Percentiles rank a stretch among this genome's conserved stretches.
These are phyloP conservation scores for Scorias spongiosa DNA, from an alignment of 2,329 filamentous ascomycete species.

Conservation along the genomic window DNA sequence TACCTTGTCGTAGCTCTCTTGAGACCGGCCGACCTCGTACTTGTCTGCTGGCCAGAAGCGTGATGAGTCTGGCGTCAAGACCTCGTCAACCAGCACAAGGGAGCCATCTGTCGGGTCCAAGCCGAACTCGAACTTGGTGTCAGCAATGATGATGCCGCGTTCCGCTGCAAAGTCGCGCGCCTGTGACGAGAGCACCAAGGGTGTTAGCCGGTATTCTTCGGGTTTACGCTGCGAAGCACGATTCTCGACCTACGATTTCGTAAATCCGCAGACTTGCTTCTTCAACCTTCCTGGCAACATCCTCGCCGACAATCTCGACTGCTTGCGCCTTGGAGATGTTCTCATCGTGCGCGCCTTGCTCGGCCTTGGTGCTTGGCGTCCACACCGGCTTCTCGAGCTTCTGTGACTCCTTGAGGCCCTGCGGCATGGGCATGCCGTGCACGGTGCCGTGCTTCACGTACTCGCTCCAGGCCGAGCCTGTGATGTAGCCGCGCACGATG, in stretches of 20 bases:
- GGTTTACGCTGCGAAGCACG: no score
- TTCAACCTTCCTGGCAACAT: slow-evolving; percentile 50
- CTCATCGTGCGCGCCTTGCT: slow-evolving; percentile 63
- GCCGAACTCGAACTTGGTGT: slow-evolving; percentile 67
- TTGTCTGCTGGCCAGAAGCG: slow-evolving; percentile 70
- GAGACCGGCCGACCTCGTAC: slow-evolving; percentile 58
- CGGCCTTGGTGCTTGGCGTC: slow-evolving; percentile 76
- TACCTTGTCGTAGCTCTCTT: slow-evolving; percentile 72
- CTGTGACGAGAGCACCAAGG: slow-evolving; percentile 4
- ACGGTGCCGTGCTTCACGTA: slow-evolving; percentile 61
- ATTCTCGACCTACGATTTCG: slow-evolving; percentile 27
- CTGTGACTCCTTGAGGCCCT: slow-evolving; percentile 55
- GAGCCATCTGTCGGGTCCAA: slow-evolving; percentile 45
- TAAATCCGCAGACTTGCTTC: slow-evolving; percentile 51
- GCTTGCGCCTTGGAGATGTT: slow-evolving; percentile 63
- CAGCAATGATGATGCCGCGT: slow-evolving; percentile 61
- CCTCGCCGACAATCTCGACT: slow-evolving; percentile 46
- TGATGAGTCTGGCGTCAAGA: slow-evolving; percentile 60
- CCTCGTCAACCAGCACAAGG: slow-evolving; percentile 68
- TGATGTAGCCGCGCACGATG: slow-evolving; percentile 82
- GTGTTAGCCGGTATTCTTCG: background rate
- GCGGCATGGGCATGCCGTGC: slow-evolving; percentile 56
- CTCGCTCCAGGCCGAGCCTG: slow-evolving; percentile 71
- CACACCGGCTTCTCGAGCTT: slow-evolving; percentile 55
- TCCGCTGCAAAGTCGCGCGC: slow-evolving; percentile 49